These are phyloP conservation scores for Hyaloscypha bicolor DNA, from an alignment of 495 filamentous ascomycete genomes.

Conservation along the genomic window DNA sequence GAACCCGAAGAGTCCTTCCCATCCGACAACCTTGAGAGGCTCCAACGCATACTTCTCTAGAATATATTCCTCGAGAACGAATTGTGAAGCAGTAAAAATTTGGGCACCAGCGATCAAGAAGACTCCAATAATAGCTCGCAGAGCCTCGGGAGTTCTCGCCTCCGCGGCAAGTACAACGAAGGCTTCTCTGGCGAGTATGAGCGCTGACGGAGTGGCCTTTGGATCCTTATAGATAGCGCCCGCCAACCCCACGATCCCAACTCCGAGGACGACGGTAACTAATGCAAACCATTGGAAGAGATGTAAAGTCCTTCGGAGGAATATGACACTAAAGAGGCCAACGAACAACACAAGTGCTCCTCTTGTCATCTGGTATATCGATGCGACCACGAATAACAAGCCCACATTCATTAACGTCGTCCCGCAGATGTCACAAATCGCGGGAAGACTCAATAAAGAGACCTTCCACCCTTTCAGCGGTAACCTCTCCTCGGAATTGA, in stretches of 20 bases:
- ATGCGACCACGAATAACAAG: slow-evolving; percentile 88
- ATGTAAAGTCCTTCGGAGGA: slow-evolving; percentile 75
- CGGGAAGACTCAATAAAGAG: slow-evolving; percentile 79
- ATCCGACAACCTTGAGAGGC: slow-evolving; percentile 88
- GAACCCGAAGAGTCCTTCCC: slow-evolving; percentile 95
- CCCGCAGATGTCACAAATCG: slow-evolving; percentile 90
- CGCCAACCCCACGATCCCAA: slow-evolving; percentile 86
- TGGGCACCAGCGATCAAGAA: slow-evolving; percentile 89
- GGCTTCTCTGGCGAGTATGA: slow-evolving; percentile 23
- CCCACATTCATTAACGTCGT: slow-evolving; percentile 98
- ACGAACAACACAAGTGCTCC: slow-evolving; percentile 95
- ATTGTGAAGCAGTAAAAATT: slow-evolving; percentile 95
- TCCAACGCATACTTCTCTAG: slow-evolving; percentile 87
- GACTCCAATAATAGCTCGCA: slow-evolving; percentile 78
- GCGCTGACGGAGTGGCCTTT: slow-evolving; percentile 43
- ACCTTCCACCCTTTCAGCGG: slow-evolving; percentile 73
- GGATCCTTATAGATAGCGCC: slow-evolving; percentile 75
- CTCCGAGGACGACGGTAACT: slow-evolving; percentile 82
- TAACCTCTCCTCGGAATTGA: slow-evolving; percentile 47
- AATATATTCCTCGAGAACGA: slow-evolving; percentile 94
- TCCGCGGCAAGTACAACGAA: slow-evolving; percentile 25
- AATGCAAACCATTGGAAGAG: slow-evolving; percentile 89
- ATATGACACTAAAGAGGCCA: slow-evolving; percentile 90
- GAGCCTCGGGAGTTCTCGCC: slow-evolving; percentile 57
- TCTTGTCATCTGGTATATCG: slow-evolving; percentile 98